Base-by-base conservation (phyloP, 176 grass and related monocot species). In the Musa schizocarpa region DNA sequence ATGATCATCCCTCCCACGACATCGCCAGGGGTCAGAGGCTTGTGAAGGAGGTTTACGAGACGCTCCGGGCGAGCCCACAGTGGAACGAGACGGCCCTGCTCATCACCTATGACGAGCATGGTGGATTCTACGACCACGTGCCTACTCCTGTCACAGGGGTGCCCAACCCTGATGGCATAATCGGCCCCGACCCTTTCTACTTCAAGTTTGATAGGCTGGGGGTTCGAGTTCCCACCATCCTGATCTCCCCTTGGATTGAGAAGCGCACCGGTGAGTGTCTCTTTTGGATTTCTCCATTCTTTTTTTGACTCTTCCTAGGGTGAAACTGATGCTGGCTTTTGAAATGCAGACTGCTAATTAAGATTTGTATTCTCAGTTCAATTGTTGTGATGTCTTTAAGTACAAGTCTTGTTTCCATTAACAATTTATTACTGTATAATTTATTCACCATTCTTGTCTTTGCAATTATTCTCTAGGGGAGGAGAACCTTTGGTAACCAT, bases 111-210 rank as follows among this genome's bases (percentile, higher is more conserved):
- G 78, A 73, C 19, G 78, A 81, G 27, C 78, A 81, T 27, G 78
- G 78, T 11, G 78, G 78, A 29, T 81, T 81, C 29, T 81, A 73
- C 69, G 78, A 81, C 68, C 78, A 81, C 34, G 78, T 81, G 52
- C 68, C 78, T 17, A 81, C 78, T 9, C 78, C 78, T 1, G 78
- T 81, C 12, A 20, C 57, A 11, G 78, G 78, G 13, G 78, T 81
- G 78, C 78, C 78, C 68, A 81, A 63, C 34, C 78, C 78, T 8
- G 78, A 81, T 50, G 78, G 78, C 11, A 81, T 81, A 11, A 67
- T 81, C 24, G 78, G 78, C 68, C 78, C 78, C 23, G 67, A 65
- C 20, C 78, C 78, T 13, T 73, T 62, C 29, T 73, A 81, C 34
- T 81, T 81, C 49, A 81, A 81, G 68, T 81, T 81, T 50, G 78